Base-by-base conservation (phyloP, 176 grass and related monocot genomes). In the Aegilops longissima region DNA sequence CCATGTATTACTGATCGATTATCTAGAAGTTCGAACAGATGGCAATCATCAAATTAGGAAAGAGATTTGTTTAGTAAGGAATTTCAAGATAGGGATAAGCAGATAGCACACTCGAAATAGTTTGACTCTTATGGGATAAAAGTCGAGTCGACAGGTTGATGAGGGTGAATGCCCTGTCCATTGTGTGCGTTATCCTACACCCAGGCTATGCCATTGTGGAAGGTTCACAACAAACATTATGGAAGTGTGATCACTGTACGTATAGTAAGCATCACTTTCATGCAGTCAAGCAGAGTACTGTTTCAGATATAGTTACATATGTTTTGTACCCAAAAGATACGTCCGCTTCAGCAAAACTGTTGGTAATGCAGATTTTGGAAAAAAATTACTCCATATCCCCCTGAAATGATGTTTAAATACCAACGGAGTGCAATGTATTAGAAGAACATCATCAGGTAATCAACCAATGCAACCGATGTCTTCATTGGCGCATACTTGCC, bases 1-100 rank as follows among this genome's bases (percentile, higher is more conserved):
- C 25, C 3, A 73, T n/a, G 56, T 85, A 66, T 42, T 38, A 56
- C 18, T 35, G 25, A 82, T 39, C 13, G 10, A 51, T 63, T 72
- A 51, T 59, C 39, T 73, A 78, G 61, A 74, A 85, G 1, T 30
- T 67, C 38, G 61, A 74, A 87, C 59, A 79, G 12, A 16, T 63
- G 49, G 7, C 11, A 38, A 69, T 5, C 54, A 34, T 79, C 10
- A 64, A n/a, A 79, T 24, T 24, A 44, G 38, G 21, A 25, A 44
- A 73, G 70, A 73, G 11, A 73, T 24, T 24, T 73, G 40, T 44
- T 44, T 23, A 27, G n/a, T 47, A 44, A 74, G 16, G 45, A 76
- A 76, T 31, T 76, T 52, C 3, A 76, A 16, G 73, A 52, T 76
- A 76, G 1, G 14, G 45, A 20, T 54, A 54, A 76, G 73, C 5